phyloP scores from a whole-genome alignment of 2,329 filamentous ascomycete genomes.

The Xylaria sp. region DNA sequence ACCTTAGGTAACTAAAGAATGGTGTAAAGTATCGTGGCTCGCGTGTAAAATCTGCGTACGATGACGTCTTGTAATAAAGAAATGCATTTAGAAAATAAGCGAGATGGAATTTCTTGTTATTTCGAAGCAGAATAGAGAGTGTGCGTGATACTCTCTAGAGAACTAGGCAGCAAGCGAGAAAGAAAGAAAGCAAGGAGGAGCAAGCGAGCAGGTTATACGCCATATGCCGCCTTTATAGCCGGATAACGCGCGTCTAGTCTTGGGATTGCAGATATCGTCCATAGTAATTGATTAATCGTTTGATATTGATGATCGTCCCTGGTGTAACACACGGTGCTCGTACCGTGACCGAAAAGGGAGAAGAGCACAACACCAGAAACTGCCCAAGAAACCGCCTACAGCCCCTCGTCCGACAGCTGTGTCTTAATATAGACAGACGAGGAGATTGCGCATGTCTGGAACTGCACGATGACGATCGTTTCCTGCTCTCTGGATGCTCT shows the following conservation, averaged over 20 bases:
- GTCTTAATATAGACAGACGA: slow-evolving; percentile 4
- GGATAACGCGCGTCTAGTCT: slow-evolving; percentile 16
- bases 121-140: slow-evolving; percentile 1
- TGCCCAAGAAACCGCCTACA: neutral
- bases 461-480: slow-evolving; percentile 32
- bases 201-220: neutral
- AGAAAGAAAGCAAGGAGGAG: neutral
- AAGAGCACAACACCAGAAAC: neutral
- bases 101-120: slow-evolving; percentile 1
- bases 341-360: slow-evolving; percentile 2
- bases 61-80: neutral
- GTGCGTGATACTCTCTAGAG: neutral
- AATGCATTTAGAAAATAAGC: neutral
- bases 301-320: neutral
- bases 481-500: slow-evolving; percentile 14
- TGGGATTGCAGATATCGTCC: neutral
- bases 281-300: slow-evolving; percentile 21
- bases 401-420: neutral
- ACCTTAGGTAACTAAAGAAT: too few relatives aligned
- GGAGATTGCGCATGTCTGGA: neutral
- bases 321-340: neutral
- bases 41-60: neutral
- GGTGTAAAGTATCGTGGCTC: neutral
- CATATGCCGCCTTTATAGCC: slow-evolving; percentile 26
- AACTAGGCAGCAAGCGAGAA: neutral